Base-by-base conservation (phyloP, 495 filamentous ascomycete genomes). In the Penicillium paxilli region DNA sequence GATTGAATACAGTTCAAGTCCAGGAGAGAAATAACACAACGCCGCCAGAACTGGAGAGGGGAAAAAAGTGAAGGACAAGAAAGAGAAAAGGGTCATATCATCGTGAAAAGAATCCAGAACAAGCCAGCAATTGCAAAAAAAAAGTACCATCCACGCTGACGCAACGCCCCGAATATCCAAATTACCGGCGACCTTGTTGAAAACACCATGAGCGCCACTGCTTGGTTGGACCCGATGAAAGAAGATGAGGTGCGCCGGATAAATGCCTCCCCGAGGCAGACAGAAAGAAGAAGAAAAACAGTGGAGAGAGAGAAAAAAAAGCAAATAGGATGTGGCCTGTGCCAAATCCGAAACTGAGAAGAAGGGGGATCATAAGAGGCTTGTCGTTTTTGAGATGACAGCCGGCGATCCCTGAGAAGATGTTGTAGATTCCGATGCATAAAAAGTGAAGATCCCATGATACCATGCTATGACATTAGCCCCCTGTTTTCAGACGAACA, bases 161-260 rank as follows among this genome's bases (percentile, higher is more conserved):
- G 57, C 55, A 69, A 70, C 59, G 58, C 64, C 40, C 12, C 40
- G 40, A 42, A 42, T 42, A 12, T 42, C 40, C 64, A 28, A 35
- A 57, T 59, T n/a, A 45, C 45, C 51, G 53, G 55, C 57, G 54
- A 65, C 57, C 56, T 25, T 22, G 30, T 50, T 30, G 45, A 54
- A 38, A 72, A 76, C 64, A 69, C 69, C 71, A 66, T 64, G 49
- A 68, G 70, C 72, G 70, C 70, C 70, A 52, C 57, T 57, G 72
- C 64, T 73, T 59, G 57, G 55, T 73, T 59, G 57, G 55, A 71
- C 62, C 55, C 51, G 56, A 41, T 32, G 26, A 58, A 58, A 45
- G 40, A 53, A 53, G 49, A 38, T 42, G 52, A 57, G 35, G 26
- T 47, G 44, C 51, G 54, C 52, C 48, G 47, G 47, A 54, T 20